Percentiles rank a stretch among this genome's conserved stretches.
These are phyloP conservation scores for Penicillium riverlandense DNA, from an alignment of 495 filamentous ascomycete species.

Conservation along the genomic window DNA sequence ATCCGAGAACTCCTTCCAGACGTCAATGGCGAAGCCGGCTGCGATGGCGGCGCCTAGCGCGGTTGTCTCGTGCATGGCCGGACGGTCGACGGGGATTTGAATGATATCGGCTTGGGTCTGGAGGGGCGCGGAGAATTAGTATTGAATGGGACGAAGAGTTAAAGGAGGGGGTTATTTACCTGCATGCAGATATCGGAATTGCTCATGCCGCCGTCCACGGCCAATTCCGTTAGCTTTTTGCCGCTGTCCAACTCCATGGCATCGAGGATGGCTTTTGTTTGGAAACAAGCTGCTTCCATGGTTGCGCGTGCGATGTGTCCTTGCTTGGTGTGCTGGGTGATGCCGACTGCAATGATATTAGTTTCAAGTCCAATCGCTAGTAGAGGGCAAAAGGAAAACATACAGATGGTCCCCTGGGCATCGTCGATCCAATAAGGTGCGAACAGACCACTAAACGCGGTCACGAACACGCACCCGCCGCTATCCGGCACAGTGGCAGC, in stretches of 20 bases:
- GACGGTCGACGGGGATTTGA: constrained; percentile 79
- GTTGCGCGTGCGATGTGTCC: constrained; percentile 93
- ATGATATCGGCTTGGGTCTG: constrained; percentile 87
- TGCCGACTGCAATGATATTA: constrained; percentile 51
- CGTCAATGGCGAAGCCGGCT: constrained; percentile 75
- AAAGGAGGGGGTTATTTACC: constrained; percentile 30
- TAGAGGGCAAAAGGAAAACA: constrained; percentile 20
- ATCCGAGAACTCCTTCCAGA: constrained; percentile 77
- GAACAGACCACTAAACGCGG: constrained; percentile 91
- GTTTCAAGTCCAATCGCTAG: neutral
- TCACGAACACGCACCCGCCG: constrained; percentile 90
- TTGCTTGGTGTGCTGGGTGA: constrained; percentile 83
- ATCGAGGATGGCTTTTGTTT: constrained; percentile 89
- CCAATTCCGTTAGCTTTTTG: constrained; percentile 66
- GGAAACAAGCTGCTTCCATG: constrained; percentile 90
- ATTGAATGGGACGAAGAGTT: neutral
- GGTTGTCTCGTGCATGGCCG: constrained; percentile 89
- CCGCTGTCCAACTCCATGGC: constrained; percentile 91
- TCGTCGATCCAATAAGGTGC: constrained; percentile 99
- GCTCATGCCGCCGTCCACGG: constrained; percentile 92
- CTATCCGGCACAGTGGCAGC: constrained; percentile 80
- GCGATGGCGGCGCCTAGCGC: constrained; percentile 91
- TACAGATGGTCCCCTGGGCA: constrained; percentile 83
- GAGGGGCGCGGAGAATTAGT: constrained; percentile 6
- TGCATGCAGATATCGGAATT: constrained; percentile 96